Conservation (phyloP, 2,329 filamentous ascomycete genomes). For the Trichoderma gracile region DNA sequence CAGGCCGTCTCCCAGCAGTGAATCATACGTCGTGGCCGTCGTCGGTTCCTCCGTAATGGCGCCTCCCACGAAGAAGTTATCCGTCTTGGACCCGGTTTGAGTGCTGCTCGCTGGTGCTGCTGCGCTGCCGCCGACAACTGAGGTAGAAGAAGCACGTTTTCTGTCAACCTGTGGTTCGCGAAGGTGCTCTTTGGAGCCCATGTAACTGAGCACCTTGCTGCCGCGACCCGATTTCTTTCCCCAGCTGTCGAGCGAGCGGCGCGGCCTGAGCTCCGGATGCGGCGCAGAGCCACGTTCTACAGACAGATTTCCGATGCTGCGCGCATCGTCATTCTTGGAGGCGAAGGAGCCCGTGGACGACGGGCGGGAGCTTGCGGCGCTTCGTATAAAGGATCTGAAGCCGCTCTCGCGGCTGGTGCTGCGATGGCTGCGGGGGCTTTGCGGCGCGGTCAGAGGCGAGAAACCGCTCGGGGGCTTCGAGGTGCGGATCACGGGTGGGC, state of each 20-base stretch:
- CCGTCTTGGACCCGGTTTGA: slow-evolving; percentile 41
- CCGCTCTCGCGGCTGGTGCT: slow-evolving; percentile 55
- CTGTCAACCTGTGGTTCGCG: slow-evolving; percentile 63
- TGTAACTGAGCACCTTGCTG: slow-evolving; percentile 66
- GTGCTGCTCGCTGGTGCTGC: slow-evolving; percentile 37
- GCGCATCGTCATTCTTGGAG: slow-evolving; percentile 58
- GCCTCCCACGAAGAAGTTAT: slow-evolving; percentile 54
- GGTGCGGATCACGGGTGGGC: slow-evolving; percentile 74
- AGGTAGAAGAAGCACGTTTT: slow-evolving; percentile 48
- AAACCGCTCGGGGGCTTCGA: slow-evolving; percentile 77
- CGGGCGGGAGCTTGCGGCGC: slow-evolving; percentile 52
- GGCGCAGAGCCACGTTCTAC: slow-evolving; percentile 58
- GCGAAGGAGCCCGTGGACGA: slow-evolving; percentile 59
- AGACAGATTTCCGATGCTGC: slow-evolving; percentile 65
- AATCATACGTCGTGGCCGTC: slow-evolving; percentile 29
- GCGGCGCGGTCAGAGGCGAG: slow-evolving; percentile 68
- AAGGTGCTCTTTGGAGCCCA: slow-evolving; percentile 69
- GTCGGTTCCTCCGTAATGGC: slow-evolving; percentile 58
- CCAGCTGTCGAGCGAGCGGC: slow-evolving; percentile 63
- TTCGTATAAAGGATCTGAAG: slow-evolving; percentile 61
- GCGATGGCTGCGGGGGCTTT: slow-evolving; percentile 50
- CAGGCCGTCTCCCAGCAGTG: slow-evolving; percentile 41
- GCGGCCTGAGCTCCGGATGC: slow-evolving; percentile 51
- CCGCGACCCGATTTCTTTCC: slow-evolving; percentile 56
- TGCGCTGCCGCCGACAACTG: slow-evolving; percentile 41